Evolutionary conservation across 148 eudicot species (phyloP), one percentile per base, ranked within the genome.

Genomic region (Spergularia bocconei): DNA sequence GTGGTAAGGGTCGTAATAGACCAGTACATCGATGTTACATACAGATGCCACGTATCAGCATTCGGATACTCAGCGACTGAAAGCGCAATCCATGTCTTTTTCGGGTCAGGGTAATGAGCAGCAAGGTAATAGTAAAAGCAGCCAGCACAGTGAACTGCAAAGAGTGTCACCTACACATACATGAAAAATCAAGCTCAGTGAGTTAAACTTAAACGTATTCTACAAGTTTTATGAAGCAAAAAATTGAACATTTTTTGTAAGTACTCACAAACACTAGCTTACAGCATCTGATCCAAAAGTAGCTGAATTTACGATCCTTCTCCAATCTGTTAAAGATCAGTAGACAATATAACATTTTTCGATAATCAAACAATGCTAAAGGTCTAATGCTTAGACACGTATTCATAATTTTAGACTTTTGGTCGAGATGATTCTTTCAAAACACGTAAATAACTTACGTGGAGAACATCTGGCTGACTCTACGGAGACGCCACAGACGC

Each of bases 401-500:
- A 44, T 8, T 29, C 6, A 44, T 44, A 0, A 44, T 6, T 44
- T 44, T 44, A 44, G 48, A 9, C 48, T 44, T 44, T 44, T 44
- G 48, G 48, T 44, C 10, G 10, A 44, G 48, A 44, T 44, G 5
- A 8, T 57, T 57, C 60, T 55, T 14, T 13, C 51, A 44, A 0
- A 44, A 5, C 48, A 1, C 48, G 48, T 44, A 44, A 39, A 39
- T 17, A 16, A 52, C 67, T 75, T 82, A 93, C 98, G 91, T 93
- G 74, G 91, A 81, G 79, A 93, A 93, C 91, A 93, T 80, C 47
- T 81, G 79, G 77, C 98, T 85, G 41, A 87, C 96, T 82, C 96
- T 79, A 53, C 91, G 91, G 19, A 91, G 88, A 75, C 98, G 98
- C 98, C 98, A 93, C 21, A 93, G 88, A 16, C 96, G 93, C 21